Evolutionary conservation across 2,329 filamentous ascomycete genomes (phyloP).

Genomic region (Herpotrichia juniperi): DNA sequence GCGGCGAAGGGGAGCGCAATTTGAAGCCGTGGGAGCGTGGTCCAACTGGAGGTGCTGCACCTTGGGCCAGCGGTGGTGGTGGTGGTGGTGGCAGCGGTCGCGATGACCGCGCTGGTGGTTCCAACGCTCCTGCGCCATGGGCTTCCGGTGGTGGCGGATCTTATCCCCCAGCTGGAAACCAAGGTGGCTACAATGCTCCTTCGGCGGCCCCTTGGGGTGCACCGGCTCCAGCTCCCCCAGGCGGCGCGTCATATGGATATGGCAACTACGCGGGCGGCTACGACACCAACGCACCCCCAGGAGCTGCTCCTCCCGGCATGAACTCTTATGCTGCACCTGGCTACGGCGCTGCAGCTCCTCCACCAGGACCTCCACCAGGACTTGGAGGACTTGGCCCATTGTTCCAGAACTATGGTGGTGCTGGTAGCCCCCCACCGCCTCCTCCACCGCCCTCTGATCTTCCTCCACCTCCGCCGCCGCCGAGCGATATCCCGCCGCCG

Average conservation of each 20-base stretch:
- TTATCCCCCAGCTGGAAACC: conserved; percentile 30
- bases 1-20: conserved; percentile 56
- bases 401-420: conserved; percentile 67
- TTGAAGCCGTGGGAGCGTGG: conserved; percentile 88
- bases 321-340: conserved; percentile 53
- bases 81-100: conserved; percentile 55
- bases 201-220: conserved; percentile 46
- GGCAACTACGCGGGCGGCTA: conserved; percentile 34
- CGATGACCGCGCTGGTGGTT: conserved; percentile 49
- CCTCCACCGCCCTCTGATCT: conserved; percentile 62
- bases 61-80: conserved; percentile 65
- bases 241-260: conserved; percentile 54
- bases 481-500: conserved; percentile 61
- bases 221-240: conserved; percentile 46
- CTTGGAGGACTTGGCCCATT: conserved; percentile 69
- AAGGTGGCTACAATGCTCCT: conserved; percentile 44
- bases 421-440: conserved; percentile 65
- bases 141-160: conserved; percentile 37
- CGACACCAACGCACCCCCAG: conserved; percentile 29
- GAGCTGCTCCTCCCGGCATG: conserved; percentile 31
- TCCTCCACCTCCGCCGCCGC: conserved; percentile 64
- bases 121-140: conserved; percentile 51
- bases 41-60: conserved; percentile 81
- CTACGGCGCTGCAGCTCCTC: conserved; percentile 48
- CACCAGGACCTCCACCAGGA: conserved; percentile 54